Percentiles rank a stretch among this genome's conserved stretches.
Conservation (phyloP, 202 grass and related monocot genomes). For the Musa balbisiana region DNA sequence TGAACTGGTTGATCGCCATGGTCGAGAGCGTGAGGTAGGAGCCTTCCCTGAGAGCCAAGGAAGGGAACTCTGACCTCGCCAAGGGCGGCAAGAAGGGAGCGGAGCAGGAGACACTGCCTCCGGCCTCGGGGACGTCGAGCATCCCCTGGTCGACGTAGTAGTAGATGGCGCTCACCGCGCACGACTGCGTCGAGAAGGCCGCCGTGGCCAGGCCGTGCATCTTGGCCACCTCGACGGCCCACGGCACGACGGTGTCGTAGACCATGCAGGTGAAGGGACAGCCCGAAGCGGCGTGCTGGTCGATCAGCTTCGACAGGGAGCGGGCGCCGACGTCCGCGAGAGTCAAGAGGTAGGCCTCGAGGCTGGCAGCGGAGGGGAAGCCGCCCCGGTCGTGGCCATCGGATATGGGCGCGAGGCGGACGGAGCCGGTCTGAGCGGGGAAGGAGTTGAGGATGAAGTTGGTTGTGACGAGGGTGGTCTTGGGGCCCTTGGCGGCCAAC, state of each 20-base stretch:
- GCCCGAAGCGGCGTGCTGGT: slow-evolving; percentile 2
- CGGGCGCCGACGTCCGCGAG: slow-evolving; percentile 27
- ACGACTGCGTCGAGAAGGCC: slow-evolving; percentile 64
- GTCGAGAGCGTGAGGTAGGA: slow-evolving; percentile 28
- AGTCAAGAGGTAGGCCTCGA: slow-evolving; percentile 33
- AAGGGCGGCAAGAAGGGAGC: slow-evolving; percentile 29
- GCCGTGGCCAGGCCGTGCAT: slow-evolving; percentile 21
- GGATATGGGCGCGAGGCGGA: slow-evolving; percentile 43
- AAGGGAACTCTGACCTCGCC: slow-evolving; percentile 57
- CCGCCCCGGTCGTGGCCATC: slow-evolving; percentile 66
- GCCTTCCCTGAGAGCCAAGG: slow-evolving; percentile 33
- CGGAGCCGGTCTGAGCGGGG: slow-evolving; percentile 7
- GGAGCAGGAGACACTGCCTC: background rate
- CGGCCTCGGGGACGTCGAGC: slow-evolving; percentile 25
- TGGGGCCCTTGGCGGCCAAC: slow-evolving; percentile 44
- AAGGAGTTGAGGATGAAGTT: slow-evolving; percentile 39
- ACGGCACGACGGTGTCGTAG: slow-evolving; percentile 51
- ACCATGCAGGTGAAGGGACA: slow-evolving; percentile 49
- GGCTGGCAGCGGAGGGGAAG: slow-evolving; percentile 23
- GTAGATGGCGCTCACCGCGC: slow-evolving; percentile 53
- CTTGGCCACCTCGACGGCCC: slow-evolving; percentile 31
- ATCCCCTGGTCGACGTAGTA: slow-evolving; percentile 29
- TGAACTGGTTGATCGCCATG: slow-evolving; percentile 47
- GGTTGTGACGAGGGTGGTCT: slow-evolving; percentile 47
- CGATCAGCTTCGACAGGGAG: slow-evolving; percentile 37